Base-by-base conservation (phyloP, 192 early-diverging fungal species). In the Kappamyces sp. region DNA sequence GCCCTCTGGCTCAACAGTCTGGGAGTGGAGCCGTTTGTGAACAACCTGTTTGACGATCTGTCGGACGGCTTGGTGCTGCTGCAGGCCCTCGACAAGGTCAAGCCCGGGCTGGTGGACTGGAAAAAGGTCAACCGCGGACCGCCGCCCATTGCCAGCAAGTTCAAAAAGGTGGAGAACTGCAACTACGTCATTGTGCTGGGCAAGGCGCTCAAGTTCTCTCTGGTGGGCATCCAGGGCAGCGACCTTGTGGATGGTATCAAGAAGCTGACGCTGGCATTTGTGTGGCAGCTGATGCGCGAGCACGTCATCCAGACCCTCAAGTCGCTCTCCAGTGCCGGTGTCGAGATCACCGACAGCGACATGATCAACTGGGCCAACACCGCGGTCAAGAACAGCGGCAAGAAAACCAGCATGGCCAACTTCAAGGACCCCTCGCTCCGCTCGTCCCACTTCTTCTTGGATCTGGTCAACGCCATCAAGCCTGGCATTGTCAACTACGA, bases 231-330 rank as follows among this genome's bases (percentile, higher is more conserved):
- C 66, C 91, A 93, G 67, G 94, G 94, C 33, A 83, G 86, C 5
- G 96, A 99, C 74, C 88, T 99, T 62, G 84, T 85, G 15, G 94
- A 97, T 54, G 94, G 92, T 45, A 78, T 76, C 49, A 90, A 88
- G 32, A 96, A 84, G 11, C 73, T 99, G 38, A 94, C 90, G 15
- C 77, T 99, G 32, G 91, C 87, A 6, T 65, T 93, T 12, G 92
- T 95, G 41, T 99, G 96, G 96, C 96, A 99, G 77, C 80, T 99
- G 74, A 99, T 99, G 96, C 87, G 96, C 14, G 89, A 90, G 54
- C 90, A 99, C 74, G 88, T 99, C 47, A 79, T 94, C 22, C 91
- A 91, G 64, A 96, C 94, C 6, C 76, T 99, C 62, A 85, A 88
- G 67, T 84, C 84, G 35, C 76, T 97, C 30, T 88, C 88, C 14